phyloP scores from a whole-genome alignment of 2,329 filamentous ascomycete genomes.

The Rhynchosporium secalis region DNA sequence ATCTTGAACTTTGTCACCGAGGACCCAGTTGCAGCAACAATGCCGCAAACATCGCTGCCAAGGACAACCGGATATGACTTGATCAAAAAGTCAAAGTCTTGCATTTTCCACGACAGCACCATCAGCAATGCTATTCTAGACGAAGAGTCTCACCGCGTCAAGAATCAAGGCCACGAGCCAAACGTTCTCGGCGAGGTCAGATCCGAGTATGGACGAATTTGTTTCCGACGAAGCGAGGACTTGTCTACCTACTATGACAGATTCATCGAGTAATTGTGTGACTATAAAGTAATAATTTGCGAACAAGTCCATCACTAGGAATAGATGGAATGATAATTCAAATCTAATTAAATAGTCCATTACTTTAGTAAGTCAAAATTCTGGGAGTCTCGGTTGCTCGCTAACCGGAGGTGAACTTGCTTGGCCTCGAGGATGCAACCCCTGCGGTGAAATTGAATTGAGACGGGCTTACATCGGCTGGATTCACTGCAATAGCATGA shows the following conservation, averaged over 20 bases:
- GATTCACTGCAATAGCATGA: constrained; percentile 42
- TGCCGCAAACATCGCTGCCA: constrained; percentile 26
- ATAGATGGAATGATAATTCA: no score
- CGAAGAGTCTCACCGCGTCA: background rate
- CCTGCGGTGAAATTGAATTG: background rate
- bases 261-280: no score
- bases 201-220: no score
- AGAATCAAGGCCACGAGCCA: background rate
- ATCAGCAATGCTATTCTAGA: background rate
- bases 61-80: constrained; percentile 43
- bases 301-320: no score
- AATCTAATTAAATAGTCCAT: background rate
- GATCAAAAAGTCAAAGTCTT: constrained; percentile 30
- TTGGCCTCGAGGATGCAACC: no score
- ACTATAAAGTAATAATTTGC: no score
- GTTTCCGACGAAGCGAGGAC: no score
- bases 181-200: no score
- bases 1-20: constrained; percentile 28
- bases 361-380: background rate
- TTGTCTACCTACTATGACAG: no score
- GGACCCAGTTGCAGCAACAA: constrained; percentile 23
- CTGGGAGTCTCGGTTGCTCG: no score
- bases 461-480: constrained; percentile 37
- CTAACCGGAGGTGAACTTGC: no score
- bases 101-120: constrained; percentile 33